Percentiles rank a stretch among this genome's conserved stretches.
phyloP scores from a whole-genome alignment of 1,284 basidiomycete species.

The Fomitopsis palustris region DNA sequence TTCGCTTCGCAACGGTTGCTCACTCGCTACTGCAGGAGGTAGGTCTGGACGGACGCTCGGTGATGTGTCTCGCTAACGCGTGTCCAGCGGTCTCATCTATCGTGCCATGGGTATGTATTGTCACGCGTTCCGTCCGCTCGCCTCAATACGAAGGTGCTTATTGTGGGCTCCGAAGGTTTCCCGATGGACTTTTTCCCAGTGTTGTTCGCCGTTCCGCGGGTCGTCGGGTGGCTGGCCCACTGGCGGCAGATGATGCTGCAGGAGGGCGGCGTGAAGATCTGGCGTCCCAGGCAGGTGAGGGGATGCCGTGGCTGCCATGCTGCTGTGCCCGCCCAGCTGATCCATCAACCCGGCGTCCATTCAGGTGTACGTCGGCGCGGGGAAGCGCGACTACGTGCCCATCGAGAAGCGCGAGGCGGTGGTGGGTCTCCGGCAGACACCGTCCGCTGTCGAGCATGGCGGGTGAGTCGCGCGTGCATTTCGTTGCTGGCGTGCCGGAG shows the following conservation, averaged over 20 bases:
- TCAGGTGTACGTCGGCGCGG: constrained; percentile 73
- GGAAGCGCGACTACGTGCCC: constrained; percentile 70
- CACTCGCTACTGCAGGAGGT: constrained; percentile 40
- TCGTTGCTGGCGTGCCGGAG: constrained; percentile 2
- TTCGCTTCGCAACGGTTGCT: neutral
- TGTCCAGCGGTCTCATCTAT: constrained; percentile 74
- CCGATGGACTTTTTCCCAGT: constrained; percentile 90
- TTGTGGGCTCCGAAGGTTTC: constrained; percentile 51
- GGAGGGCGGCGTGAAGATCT: constrained; percentile 85
- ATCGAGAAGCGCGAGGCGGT: constrained; percentile 57
- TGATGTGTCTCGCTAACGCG: neutral
- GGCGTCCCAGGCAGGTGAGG: constrained; percentile 78
- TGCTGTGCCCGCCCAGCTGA: constrained; percentile 3
- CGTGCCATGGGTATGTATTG: constrained; percentile 87
- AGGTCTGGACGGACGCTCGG: constrained; percentile 11
- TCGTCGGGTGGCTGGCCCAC: constrained; percentile 87
- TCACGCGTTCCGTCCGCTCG: neutral
- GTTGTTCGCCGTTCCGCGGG: constrained; percentile 83
- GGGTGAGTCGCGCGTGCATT: constrained; percentile 50
- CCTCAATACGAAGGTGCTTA: constrained; percentile 16
- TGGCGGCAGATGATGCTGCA: constrained; percentile 92
- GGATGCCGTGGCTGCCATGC: constrained; percentile 1
- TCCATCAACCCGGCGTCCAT: neutral
- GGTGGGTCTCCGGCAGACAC: constrained; percentile 51
- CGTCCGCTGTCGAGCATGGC: constrained; percentile 67